Percentiles rank a stretch among this genome's conserved stretches.
Conservation (phyloP, 202 grass and related monocot species). For the Saccharum hybrid region DNA sequence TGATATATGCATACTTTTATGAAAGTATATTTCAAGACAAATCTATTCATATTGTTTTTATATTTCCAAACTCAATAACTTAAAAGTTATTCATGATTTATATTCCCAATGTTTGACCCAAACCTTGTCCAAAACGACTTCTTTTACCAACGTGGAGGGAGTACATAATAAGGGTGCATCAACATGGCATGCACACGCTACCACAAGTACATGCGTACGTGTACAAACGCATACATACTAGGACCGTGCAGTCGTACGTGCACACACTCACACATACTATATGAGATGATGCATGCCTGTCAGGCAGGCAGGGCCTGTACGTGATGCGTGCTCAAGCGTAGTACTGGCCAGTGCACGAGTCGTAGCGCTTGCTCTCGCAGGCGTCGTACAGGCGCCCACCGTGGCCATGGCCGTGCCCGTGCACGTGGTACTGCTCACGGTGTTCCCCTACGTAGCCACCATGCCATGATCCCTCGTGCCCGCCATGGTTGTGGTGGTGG, state of each 20-base stretch:
- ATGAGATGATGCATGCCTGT: too few relatives aligned
- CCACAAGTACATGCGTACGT: neutral
- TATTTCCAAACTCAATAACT: too few relatives aligned
- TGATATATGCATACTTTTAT: too few relatives aligned
- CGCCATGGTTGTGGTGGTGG: neutral
- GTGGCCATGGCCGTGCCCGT: conserved; percentile 1
- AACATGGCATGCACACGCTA: neutral
- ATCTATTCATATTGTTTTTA: too few relatives aligned
- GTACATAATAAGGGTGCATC: neutral
- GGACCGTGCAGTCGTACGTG: neutral
- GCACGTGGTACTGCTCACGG: conserved; percentile 12
- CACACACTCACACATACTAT: neutral
- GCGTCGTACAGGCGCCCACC: conserved; percentile 18
- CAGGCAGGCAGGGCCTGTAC: too few relatives aligned
- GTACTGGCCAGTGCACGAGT: conserved; percentile 38
- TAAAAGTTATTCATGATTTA: too few relatives aligned
- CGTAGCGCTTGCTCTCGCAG: conserved; percentile 31
- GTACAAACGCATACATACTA: neutral
- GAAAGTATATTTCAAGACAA: too few relatives aligned
- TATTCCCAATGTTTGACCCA: too few relatives aligned
- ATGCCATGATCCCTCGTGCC: neutral
- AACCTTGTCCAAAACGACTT: too few relatives aligned
- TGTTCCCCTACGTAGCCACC: neutral
- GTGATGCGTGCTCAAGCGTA: conserved; percentile 12
- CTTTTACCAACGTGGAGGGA: too few relatives aligned